A percentile compares a stretch with the other conserved stretches of the same genome.
Conservation (phyloP, 345 rosid species). For the Alliaria petiolata region DNA sequence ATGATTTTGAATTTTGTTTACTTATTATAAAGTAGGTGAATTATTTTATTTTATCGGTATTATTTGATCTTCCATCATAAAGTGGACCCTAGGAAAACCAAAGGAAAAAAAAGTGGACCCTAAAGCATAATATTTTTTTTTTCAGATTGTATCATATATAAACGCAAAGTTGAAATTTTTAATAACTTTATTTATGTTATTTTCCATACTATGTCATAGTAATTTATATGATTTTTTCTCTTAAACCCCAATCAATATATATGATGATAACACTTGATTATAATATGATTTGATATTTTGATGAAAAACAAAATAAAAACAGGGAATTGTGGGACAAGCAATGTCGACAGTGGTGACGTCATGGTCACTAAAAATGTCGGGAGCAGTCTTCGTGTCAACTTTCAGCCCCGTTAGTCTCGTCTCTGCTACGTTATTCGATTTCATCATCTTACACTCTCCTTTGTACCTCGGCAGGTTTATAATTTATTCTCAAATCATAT, state of each 20-base stretch:
- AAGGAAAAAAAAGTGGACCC: too few relatives aligned
- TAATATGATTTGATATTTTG: neutral
- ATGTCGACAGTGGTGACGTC: constrained; percentile 41
- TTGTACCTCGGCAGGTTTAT: constrained; percentile 33
- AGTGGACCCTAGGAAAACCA: neutral
- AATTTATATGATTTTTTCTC: neutral
- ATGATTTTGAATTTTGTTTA: neutral
- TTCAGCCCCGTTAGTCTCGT: constrained; percentile 38
- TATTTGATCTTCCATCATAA: neutral
- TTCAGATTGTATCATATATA: neutral
- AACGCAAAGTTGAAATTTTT: neutral
- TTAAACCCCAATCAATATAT: neutral
- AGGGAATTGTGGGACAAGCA: constrained; percentile 49
- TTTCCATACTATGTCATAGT: neutral
- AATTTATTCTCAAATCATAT: neutral
- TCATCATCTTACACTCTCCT: constrained; percentile 25
- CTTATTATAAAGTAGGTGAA: neutral
- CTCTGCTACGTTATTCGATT: constrained; percentile 32
- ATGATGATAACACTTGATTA: neutral
- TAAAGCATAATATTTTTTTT: neutral
- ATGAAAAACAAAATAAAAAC: neutral
- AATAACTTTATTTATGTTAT: neutral
- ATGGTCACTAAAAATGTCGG: constrained; percentile 43
- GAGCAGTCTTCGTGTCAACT: constrained; percentile 45
- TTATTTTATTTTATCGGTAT: neutral